Conservation (phyloP, 2,329 filamentous ascomycete species). For the Xylariaceae sp. region DNA sequence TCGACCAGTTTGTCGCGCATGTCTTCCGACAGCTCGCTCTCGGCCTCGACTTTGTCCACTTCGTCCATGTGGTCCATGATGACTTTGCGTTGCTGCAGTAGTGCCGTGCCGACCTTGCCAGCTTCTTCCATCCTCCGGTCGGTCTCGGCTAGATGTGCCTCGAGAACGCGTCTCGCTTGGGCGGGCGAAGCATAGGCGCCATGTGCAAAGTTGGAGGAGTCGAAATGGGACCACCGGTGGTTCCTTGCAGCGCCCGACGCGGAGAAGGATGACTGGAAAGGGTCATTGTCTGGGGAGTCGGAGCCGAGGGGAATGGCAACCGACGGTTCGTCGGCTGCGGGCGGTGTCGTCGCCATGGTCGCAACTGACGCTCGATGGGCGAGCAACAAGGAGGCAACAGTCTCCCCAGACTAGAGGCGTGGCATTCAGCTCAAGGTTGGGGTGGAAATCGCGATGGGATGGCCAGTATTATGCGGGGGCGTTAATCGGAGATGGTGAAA, state of each 20-base stretch:
- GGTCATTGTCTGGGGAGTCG: slow-evolving; percentile 43
- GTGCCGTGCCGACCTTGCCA: slow-evolving; percentile 75
- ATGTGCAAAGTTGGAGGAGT: slow-evolving; percentile 73
- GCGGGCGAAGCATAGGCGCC: slow-evolving; percentile 74
- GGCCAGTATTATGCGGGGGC: neutral
- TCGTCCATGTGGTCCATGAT: slow-evolving; percentile 78
- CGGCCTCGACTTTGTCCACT: slow-evolving; percentile 71
- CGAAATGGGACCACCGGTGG: slow-evolving; percentile 79
- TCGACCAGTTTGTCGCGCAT: slow-evolving; percentile 78
- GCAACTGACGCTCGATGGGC: slow-evolving; percentile 1
- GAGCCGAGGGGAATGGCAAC: slow-evolving; percentile 38
- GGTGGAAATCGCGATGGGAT: slow-evolving; percentile 15
- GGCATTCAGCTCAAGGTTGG: slow-evolving; percentile 24
- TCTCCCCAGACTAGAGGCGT: slow-evolving; percentile 27
- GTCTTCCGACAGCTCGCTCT: slow-evolving; percentile 77
- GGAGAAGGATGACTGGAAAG: slow-evolving; percentile 50
- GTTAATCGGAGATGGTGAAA: slow-evolving; percentile 3
- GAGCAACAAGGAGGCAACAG: slow-evolving; percentile 25
- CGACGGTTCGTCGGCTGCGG: slow-evolving; percentile 17
- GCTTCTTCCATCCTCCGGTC: slow-evolving; percentile 88
- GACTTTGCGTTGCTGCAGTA: slow-evolving; percentile 82
- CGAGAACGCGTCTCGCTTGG: slow-evolving; percentile 82
- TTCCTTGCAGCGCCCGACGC: slow-evolving; percentile 38
- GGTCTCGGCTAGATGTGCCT: slow-evolving; percentile 89
- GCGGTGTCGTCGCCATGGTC: slow-evolving; percentile 19